These are phyloP conservation scores for Penicillium hordei DNA, from an alignment of 2,329 filamentous ascomycete species.

Conservation along the genomic window DNA sequence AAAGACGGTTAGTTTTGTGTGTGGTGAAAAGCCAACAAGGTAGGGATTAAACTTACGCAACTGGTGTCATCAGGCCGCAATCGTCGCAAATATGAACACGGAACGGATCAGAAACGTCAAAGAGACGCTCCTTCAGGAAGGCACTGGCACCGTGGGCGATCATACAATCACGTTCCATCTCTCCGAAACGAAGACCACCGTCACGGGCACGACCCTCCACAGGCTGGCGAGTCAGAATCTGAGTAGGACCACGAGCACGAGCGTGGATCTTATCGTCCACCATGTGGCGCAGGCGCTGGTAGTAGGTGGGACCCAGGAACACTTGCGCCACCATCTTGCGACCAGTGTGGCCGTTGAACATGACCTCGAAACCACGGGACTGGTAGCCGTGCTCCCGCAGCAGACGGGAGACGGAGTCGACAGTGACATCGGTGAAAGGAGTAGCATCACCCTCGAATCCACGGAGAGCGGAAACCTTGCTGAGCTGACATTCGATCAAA, in stretches of 20 bases:
- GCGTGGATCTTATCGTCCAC: constrained; percentile 99
- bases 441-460: constrained; percentile 97
- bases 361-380: constrained; percentile 93
- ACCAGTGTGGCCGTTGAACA: constrained; percentile 98
- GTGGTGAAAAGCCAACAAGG: not conserved
- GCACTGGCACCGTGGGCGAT: constrained; percentile 98
- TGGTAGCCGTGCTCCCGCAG: constrained; percentile 91
- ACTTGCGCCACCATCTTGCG: constrained; percentile 90
- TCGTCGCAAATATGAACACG: constrained; percentile 98
- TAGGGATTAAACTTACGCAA: constrained; percentile 72
- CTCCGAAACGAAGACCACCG: constrained; percentile 97
- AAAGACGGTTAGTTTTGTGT: constrained; percentile 12
- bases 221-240: constrained; percentile 95
- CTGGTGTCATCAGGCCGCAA: constrained; percentile 97
- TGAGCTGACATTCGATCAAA: constrained; percentile 97
- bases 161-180: constrained; percentile 99
- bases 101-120: constrained; percentile 97
- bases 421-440: constrained; percentile 95
- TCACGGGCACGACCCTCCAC: constrained; percentile 98
- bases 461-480: constrained; percentile 89
- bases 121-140: constrained; percentile 95
- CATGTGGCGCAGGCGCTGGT: constrained; percentile 98
- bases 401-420: constrained; percentile 85
- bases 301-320: constrained; percentile 97
- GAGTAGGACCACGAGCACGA: constrained; percentile 91